phyloP scores from a whole-genome alignment of 805 yeast genomes.

The Teunomyces atbi region DNA sequence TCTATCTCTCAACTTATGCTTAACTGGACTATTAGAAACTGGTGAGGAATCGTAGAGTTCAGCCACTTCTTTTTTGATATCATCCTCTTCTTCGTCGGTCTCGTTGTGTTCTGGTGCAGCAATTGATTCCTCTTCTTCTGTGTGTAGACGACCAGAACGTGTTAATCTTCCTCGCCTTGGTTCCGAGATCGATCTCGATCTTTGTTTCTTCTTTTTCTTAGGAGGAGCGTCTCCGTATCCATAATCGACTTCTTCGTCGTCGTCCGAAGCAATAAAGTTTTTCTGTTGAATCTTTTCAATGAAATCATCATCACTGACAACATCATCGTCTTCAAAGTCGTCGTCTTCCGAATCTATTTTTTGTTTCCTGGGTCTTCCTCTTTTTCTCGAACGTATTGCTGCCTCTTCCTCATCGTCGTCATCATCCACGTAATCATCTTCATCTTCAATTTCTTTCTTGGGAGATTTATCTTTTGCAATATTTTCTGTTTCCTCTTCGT shows the following conservation, averaged over 20 bases:
- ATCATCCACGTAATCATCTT: slow-evolving; percentile 6
- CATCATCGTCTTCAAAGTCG: slow-evolving; percentile 16
- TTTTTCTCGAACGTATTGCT: slow-evolving; percentile 9
- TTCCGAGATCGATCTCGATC: slow-evolving; percentile 26
- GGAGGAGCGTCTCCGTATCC: slow-evolving; percentile 13
- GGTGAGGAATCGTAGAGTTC: slow-evolving; percentile 66
- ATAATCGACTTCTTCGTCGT: slow-evolving; percentile 27
- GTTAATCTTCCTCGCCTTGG: slow-evolving; percentile 20
- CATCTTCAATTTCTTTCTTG: slow-evolving; percentile 2
- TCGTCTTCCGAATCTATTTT: slow-evolving; percentile 19
- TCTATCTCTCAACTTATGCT: slow-evolving; percentile 48
- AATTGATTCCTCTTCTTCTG: slow-evolving; percentile 6
- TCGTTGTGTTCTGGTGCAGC: slow-evolving; percentile 8
- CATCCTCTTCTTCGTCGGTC: slow-evolving; percentile 30
- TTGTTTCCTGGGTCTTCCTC: slow-evolving; percentile 5
- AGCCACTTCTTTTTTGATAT: slow-evolving; percentile 61
- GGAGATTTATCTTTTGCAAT: slow-evolving; percentile 2
- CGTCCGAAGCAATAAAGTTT: slow-evolving; percentile 38
- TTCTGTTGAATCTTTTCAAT: slow-evolving; percentile 30
- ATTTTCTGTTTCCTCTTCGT: background rate
- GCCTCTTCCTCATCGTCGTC: slow-evolving; percentile 17
- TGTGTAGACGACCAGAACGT: slow-evolving; percentile 13
- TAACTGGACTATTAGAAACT: slow-evolving; percentile 41
- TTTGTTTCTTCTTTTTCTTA: slow-evolving; percentile 13
- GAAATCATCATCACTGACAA: slow-evolving; percentile 21